Conservation (phyloP, 2,329 filamentous ascomycete species). For the Pseudogymnoascus sp. region DNA sequence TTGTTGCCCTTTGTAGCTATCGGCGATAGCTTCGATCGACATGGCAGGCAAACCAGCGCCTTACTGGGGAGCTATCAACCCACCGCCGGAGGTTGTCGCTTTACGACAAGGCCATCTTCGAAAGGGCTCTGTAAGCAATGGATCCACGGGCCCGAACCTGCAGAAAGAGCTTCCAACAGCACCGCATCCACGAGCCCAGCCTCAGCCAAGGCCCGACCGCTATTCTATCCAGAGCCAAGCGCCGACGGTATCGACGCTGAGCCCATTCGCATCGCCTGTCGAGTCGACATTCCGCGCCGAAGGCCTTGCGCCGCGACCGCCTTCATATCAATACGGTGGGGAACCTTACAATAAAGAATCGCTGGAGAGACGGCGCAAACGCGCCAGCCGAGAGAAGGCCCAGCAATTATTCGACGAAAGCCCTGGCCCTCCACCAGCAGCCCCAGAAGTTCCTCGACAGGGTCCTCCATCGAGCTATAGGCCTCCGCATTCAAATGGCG, state of each 20-base stretch:
- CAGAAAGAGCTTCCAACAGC: not conserved
- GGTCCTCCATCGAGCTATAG: slow-evolving; percentile 49
- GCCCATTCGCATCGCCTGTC: slow-evolving; percentile 48
- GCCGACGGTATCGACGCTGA: slow-evolving; percentile 50
- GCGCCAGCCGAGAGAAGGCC: slow-evolving; percentile 36
- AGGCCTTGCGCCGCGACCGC: slow-evolving; percentile 50
- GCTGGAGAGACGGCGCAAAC: slow-evolving; percentile 35
- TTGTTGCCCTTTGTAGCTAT: not conserved
- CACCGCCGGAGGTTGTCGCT: not conserved
- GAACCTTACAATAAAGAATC: slow-evolving; percentile 34
- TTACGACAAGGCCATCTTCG: not conserved
- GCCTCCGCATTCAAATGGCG: slow-evolving; percentile 37
- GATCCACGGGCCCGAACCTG: not conserved
- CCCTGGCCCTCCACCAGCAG: slow-evolving; percentile 36
- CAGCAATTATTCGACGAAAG: slow-evolving; percentile 28
- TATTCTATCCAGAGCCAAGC: slow-evolving; percentile 50
- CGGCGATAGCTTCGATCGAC: not conserved
- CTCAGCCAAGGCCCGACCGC: slow-evolving; percentile 19
- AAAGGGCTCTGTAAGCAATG: not conserved
- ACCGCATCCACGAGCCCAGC: not conserved
- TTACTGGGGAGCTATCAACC: slow-evolving; percentile 10
- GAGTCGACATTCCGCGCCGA: slow-evolving; percentile 41
- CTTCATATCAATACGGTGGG: slow-evolving; percentile 45
- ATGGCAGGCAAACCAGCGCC: slow-evolving; percentile 3
- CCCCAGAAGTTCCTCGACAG: slow-evolving; percentile 52